A percentile compares a stretch with the other conserved stretches of the same genome.
Conservation (phyloP, 257 asterid genomes). For the Nicotiana attenuata region DNA sequence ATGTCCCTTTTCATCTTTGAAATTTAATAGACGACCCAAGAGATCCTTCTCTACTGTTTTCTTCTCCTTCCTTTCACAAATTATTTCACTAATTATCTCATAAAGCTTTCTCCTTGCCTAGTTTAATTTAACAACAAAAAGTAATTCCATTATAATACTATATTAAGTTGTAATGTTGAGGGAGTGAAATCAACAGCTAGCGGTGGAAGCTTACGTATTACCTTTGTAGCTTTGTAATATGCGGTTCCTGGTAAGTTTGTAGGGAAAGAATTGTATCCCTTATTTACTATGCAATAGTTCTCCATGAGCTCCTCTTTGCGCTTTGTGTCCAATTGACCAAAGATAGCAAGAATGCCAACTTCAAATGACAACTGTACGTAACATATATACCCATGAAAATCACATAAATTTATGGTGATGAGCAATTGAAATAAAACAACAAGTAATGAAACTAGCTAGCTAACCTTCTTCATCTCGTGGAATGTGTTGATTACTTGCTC, state of each 20-base stretch:
- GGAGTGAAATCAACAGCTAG: no score
- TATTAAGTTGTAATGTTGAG: no score
- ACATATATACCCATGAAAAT: neutral
- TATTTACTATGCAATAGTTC: conserved; percentile 60
- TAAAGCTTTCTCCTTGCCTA: conserved; percentile 70
- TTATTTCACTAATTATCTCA: conserved; percentile 49
- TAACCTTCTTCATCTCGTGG: conserved; percentile 61
- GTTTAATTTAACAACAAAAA: neutral
- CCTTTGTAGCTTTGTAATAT: conserved; percentile 51
- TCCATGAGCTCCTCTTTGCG: conserved; percentile 48
- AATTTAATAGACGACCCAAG: conserved; percentile 47
- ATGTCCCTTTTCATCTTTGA: conserved; percentile 36
- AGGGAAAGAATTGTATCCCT: conserved; percentile 88
- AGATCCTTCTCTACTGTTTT: conserved; percentile 37
- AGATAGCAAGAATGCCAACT: conserved; percentile 73
- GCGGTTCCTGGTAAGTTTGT: conserved; percentile 75
- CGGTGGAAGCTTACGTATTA: conserved; percentile 26
- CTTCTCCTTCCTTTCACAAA: conserved; percentile 48
- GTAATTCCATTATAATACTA: no score
- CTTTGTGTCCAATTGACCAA: conserved; percentile 52
- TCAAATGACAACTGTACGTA: conserved; percentile 52
- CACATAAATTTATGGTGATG: no score
- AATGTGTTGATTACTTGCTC: conserved; percentile 43
- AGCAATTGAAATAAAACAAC: no score
- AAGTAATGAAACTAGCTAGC: no score